phyloP scores from a whole-genome alignment of 768 basidiomycete species.

The Clavulina sp. region DNA sequence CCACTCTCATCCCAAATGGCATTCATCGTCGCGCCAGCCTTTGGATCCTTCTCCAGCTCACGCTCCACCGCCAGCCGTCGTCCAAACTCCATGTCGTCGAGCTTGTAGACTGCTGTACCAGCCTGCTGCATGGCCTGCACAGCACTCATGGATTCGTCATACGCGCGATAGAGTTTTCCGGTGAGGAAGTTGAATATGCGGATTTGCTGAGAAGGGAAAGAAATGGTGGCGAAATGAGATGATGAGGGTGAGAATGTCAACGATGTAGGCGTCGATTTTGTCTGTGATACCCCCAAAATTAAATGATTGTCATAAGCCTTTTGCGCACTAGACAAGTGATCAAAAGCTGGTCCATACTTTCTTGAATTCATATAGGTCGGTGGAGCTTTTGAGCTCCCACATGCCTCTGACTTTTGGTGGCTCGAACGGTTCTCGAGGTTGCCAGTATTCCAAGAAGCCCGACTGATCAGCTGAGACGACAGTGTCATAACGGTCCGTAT shows the following conservation, averaged over 20 bases:
- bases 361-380: slow-evolving; percentile 95
- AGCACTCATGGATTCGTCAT: slow-evolving; percentile 84
- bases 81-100: slow-evolving; percentile 99
- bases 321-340: no score
- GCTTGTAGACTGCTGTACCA: slow-evolving; percentile 75
- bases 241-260: slow-evolving; percentile 82
- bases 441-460: slow-evolving; percentile 96
- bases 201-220: slow-evolving; percentile 83
- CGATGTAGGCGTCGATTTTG: slow-evolving; percentile 81
- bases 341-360: slow-evolving; percentile 36
- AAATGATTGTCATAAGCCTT: background rate
- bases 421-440: slow-evolving; percentile 74
- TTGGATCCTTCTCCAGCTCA: slow-evolving; percentile 54
- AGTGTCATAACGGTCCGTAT: slow-evolving; percentile 74
- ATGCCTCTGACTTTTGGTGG: slow-evolving; percentile 59
- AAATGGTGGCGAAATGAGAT: slow-evolving; percentile 82
- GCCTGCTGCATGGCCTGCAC: slow-evolving; percentile 99
- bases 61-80: slow-evolving; percentile 81
- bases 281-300: slow-evolving; percentile 26
- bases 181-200: slow-evolving; percentile 83
- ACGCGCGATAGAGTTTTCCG: slow-evolving; percentile 80
- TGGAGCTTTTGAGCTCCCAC: slow-evolving; percentile 83
- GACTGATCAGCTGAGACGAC: slow-evolving; percentile 89
- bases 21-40: slow-evolving; percentile 45
- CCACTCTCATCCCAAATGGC: slow-evolving; percentile 98